These are phyloP conservation scores for Papiliotrema flavescens DNA, from an alignment of 1,284 basidiomycete species.

Conservation along the genomic window DNA sequence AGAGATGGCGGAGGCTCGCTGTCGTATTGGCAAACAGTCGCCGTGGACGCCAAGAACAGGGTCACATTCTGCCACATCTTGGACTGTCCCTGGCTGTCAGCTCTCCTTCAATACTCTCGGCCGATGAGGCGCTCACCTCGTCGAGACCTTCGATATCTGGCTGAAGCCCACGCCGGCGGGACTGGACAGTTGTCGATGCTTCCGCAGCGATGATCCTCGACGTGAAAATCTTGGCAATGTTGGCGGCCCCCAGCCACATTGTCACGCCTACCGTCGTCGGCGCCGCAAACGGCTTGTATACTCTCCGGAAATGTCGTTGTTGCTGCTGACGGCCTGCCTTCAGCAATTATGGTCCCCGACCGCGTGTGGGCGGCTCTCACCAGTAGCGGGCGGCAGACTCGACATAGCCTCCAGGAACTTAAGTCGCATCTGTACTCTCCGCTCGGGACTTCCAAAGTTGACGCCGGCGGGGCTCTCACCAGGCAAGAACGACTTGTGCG, in stretches of 20 bases:
- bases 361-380: slow-evolving; percentile 10
- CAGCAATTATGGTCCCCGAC: not conserved
- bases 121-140: slow-evolving; percentile 18
- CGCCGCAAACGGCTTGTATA: slow-evolving; percentile 8
- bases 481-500: slow-evolving; percentile 11
- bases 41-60: slow-evolving; percentile 71
- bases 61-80: slow-evolving; percentile 84
- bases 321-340: slow-evolving; percentile 40
- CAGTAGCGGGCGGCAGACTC: slow-evolving; percentile 24
- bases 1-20: slow-evolving; percentile 40
- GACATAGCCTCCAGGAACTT: slow-evolving; percentile 27
- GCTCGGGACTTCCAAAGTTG: slow-evolving; percentile 2
- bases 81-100: slow-evolving; percentile 59
- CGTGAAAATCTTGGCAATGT: slow-evolving; percentile 21
- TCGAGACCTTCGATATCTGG: slow-evolving; percentile 40
- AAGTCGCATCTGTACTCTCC: not conserved
- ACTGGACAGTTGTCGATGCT: slow-evolving; percentile 13
- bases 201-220: slow-evolving; percentile 31
- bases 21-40: slow-evolving; percentile 59
- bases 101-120: not conserved
- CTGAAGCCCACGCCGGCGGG: slow-evolving; percentile 24
- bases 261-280: slow-evolving; percentile 11
- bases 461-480: not conserved
- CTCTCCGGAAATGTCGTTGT: slow-evolving; percentile 36
- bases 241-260: slow-evolving; percentile 30